These are phyloP conservation scores for Breviolum minutum DNA, from an alignment of 73 alveolate genomes.

Conservation along the genomic window DNA sequence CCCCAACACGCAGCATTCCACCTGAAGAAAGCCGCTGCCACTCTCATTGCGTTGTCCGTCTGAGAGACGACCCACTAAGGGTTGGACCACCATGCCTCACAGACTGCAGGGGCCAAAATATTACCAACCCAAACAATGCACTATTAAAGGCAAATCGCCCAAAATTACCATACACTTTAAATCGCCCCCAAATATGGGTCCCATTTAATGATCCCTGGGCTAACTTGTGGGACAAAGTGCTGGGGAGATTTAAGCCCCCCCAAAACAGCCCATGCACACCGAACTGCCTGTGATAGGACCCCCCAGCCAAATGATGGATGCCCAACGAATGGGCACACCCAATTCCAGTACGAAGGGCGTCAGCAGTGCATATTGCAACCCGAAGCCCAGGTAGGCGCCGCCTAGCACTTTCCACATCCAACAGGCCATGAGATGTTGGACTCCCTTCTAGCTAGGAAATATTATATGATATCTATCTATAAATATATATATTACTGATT, in stretches of 20 bases:
- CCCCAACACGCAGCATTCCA: background rate
- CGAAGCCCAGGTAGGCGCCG: constrained; percentile 64
- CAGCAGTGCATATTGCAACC: constrained; percentile 58
- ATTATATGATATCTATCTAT: too few relatives aligned
- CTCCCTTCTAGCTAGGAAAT: too few relatives aligned
- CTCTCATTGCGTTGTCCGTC: background rate
- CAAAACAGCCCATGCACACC: background rate
- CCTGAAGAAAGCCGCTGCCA: background rate
- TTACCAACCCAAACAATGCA: background rate
- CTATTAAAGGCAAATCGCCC: background rate
- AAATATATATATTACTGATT: too few relatives aligned
- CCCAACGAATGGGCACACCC: constrained; percentile 64
- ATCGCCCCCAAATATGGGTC: background rate
- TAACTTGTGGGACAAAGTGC: background rate
- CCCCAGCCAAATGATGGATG: constrained; percentile 82
- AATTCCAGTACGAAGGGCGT: constrained; percentile 77
- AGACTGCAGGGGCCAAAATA: background rate
- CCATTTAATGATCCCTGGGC: background rate
- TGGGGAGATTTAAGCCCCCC: background rate
- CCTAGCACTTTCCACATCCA: background rate
- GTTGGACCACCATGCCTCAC: constrained; percentile 75
- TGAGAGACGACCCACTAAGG: constrained; percentile 63
- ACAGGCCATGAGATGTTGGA: too few relatives aligned
- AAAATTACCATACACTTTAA: background rate
- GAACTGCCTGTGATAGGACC: constrained; percentile 71